phyloP scores from a whole-genome alignment of 176 grass and related monocot species.

The Miscanthus lutarioriparius region DNA sequence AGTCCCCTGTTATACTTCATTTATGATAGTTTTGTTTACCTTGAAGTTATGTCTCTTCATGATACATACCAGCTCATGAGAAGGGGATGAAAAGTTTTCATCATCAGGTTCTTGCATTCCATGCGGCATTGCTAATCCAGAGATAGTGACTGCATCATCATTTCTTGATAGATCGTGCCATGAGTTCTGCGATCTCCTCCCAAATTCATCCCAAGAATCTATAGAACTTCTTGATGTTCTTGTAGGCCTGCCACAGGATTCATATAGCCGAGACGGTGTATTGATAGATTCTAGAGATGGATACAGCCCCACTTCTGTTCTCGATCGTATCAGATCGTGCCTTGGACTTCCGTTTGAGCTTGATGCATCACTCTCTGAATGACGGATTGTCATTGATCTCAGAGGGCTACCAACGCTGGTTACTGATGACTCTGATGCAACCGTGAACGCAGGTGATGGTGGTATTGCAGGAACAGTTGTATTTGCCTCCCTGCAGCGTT shows the following conservation, averaged over 20 bases:
- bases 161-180: conserved; percentile 30
- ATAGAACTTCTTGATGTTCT: background rate
- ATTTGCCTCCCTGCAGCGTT: conserved; percentile 51
- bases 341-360: conserved; percentile 35
- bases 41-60: background rate
- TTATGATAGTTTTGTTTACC: background rate
- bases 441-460: conserved; percentile 36
- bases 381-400: conserved; percentile 35
- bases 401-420: conserved; percentile 38
- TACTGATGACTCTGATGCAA: conserved; percentile 33
- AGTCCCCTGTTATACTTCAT: conserved; percentile 9
- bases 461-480: conserved; percentile 38
- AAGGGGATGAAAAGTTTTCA: conserved; percentile 25
- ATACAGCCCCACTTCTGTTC: conserved; percentile 15
- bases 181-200: conserved; percentile 20
- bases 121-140: conserved; percentile 16
- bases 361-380: conserved; percentile 22
- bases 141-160: conserved; percentile 34
- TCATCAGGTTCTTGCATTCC: conserved; percentile 25
- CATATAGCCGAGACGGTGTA: conserved; percentile 11
- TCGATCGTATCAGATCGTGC: conserved; percentile 30
- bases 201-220: conserved; percentile 43
- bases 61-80: conserved; percentile 40
- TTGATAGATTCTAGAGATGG: conserved; percentile 16
- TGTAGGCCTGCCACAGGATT: background rate